These are phyloP conservation scores for Claviceps cyperi DNA, from an alignment of 2,329 filamentous ascomycete species.

Conservation along the genomic window DNA sequence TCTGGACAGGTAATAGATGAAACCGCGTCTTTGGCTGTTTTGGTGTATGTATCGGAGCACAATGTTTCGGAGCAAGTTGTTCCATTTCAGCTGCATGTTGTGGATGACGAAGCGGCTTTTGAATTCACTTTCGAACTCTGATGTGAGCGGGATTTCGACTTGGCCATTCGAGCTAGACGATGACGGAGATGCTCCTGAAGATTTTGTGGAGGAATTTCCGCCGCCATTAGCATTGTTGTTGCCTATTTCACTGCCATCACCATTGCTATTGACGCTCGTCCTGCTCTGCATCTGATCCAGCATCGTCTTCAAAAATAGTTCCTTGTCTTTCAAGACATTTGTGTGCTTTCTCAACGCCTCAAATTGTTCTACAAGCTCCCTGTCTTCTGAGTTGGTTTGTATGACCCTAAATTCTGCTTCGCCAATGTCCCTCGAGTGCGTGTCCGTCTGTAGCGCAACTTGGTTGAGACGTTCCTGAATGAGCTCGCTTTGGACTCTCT, in stretches of 20 bases:
- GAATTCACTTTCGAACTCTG: constrained; percentile 86
- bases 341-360: constrained; percentile 45
- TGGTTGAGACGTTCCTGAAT: constrained; percentile 69
- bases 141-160: constrained; percentile 52
- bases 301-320: constrained; percentile 44
- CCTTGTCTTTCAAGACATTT: constrained; percentile 41
- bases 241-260: background rate
- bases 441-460: constrained; percentile 61
- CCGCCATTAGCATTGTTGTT: constrained; percentile 5
- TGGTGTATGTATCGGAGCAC: constrained; percentile 96
- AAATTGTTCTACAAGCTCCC: constrained; percentile 39
- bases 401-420: constrained; percentile 59
- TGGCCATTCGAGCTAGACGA: constrained; percentile 18
- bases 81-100: constrained; percentile 97
- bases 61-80: constrained; percentile 88
- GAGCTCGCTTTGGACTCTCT: constrained; percentile 73
- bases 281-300: constrained; percentile 32
- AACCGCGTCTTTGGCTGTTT: constrained; percentile 86
- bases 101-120: constrained; percentile 97
- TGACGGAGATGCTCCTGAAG: constrained; percentile 22
- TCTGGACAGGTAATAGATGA: constrained; percentile 94
- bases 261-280: constrained; percentile 13
- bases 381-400: constrained; percentile 34
- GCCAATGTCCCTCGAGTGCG: constrained; percentile 57
- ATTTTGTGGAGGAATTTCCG: constrained; percentile 7